phyloP scores from a whole-genome alignment of 176 grass and related monocot species.

The Rhipidocladum racemiflorum region DNA sequence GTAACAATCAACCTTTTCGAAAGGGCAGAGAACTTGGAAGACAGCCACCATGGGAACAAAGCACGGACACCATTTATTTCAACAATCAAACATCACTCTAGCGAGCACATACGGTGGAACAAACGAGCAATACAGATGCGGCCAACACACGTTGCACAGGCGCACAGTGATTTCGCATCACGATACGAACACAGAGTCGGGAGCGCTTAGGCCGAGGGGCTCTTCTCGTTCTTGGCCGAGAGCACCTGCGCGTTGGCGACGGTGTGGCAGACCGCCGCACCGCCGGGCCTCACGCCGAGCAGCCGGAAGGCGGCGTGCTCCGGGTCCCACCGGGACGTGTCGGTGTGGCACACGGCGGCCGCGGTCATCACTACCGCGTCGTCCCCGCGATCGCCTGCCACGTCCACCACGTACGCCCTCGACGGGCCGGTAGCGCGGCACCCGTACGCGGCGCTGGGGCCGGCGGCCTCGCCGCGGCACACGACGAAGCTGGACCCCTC shows the following conservation, averaged over 20 bases:
- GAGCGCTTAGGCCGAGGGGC: not conserved
- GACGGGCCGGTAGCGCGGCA: constrained; percentile 14
- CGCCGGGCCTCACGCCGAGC: constrained; percentile 24
- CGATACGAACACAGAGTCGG: not conserved
- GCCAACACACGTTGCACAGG: not conserved
- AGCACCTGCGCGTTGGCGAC: not conserved
- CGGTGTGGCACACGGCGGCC: constrained; percentile 21
- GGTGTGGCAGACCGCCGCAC: constrained; percentile 12
- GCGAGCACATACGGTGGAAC: not conserved
- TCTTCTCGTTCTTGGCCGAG: not conserved
- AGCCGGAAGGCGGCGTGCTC: constrained; percentile 19
- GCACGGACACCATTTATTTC: constrained; percentile 13
- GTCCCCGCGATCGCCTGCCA: not conserved
- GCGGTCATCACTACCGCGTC: not conserved
- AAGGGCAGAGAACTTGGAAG: not conserved
- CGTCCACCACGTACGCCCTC: constrained; percentile 10
- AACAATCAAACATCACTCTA: not conserved
- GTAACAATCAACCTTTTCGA: not conserved
- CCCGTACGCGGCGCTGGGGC: not conserved
- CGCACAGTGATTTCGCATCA: not conserved
- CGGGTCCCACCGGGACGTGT: not conserved
- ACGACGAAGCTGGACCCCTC: constrained; percentile 26
- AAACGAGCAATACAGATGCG: not conserved
- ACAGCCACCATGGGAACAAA: not conserved
- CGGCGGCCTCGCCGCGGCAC: constrained; percentile 5